Base-by-base conservation (phyloP, 306 rosid genomes). In the Dalbergia cochinchinensis region DNA sequence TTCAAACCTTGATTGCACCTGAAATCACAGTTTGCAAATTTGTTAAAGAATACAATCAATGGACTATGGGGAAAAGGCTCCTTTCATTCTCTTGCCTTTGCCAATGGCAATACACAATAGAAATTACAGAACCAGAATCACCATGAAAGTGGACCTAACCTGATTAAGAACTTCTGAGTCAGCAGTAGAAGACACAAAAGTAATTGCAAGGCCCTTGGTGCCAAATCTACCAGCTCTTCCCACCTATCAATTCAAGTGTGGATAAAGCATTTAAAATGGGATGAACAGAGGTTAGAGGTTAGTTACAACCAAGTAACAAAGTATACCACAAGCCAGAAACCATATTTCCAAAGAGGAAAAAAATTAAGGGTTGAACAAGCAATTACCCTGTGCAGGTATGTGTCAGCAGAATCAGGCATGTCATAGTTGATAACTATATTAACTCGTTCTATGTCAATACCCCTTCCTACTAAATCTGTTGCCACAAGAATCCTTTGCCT, bases 1-100 rank as follows among this genome's bases (percentile, higher is more conserved):
- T 87, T 94, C 98, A 85, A 94, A 94, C 92, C 98, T 91, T 77
- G 92, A 92, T 72, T 94, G 98, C 85, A 94, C 98, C 98, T 94
- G 94, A 53, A 76, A 55, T 60, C 58, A 48, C 3, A 51, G 66
- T 66, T 78, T 0, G 86, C 4, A 83, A 82, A 88, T 85, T 90
- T 87, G 58, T 90, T 88, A 59, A 80, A 80, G 45, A 71, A 44
- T 26, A 1, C 16, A 51, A 15, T 51, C 73, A 72, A 16, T 42
- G 47, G 15, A 10, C 13, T 6, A 42, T 41, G 26, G 9, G 31
- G 44, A 64, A 31, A 79, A 35, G 12, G 1, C 5, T 5, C 15
- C 1, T 39, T 54, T 15, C 22, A 11, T 37, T 62, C 34, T 74
- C 12, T 39, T 18, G 45, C 48, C 70, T 10, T 81, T 59, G 22